phyloP scores from a whole-genome alignment of 2,329 filamentous ascomycete species.

The Aspergillus fijiensis region DNA sequence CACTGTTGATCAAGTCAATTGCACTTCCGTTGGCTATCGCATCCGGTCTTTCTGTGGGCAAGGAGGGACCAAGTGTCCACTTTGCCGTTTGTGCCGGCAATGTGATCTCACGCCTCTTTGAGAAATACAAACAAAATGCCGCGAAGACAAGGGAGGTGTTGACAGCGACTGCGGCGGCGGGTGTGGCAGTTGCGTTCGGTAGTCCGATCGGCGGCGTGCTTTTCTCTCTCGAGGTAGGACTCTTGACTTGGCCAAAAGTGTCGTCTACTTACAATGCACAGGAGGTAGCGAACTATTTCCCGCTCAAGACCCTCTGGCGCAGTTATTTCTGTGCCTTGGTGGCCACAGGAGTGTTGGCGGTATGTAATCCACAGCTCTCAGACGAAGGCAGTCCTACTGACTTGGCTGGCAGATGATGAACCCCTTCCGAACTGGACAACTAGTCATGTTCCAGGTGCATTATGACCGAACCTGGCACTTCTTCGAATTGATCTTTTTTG shows the following conservation, averaged over 20 bases:
- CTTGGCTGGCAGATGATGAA: slow-evolving; percentile 70
- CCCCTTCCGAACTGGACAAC: slow-evolving; percentile 90
- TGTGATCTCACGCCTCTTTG: slow-evolving; percentile 88
- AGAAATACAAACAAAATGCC: slow-evolving; percentile 87
- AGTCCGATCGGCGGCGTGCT: slow-evolving; percentile 95
- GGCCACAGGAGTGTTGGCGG: slow-evolving; percentile 83
- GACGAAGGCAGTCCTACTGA: background rate
- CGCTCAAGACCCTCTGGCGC: slow-evolving; percentile 94
- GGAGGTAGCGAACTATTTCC: slow-evolving; percentile 96
- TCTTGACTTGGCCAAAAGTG: background rate
- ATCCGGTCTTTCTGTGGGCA: slow-evolving; percentile 90
- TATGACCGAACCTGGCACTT: slow-evolving; percentile 98
- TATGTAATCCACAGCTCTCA: slow-evolving; percentile 35
- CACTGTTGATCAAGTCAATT: slow-evolving; percentile 89
- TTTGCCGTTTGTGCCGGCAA: slow-evolving; percentile 98
- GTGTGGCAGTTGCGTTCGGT: slow-evolving; percentile 94
- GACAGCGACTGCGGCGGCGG: slow-evolving; percentile 89
- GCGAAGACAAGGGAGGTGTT: slow-evolving; percentile 94
- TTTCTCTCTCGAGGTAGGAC: slow-evolving; percentile 76
- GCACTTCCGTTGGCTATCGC: slow-evolving; percentile 88
- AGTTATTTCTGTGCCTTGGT: slow-evolving; percentile 98
- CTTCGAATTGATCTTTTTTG: slow-evolving; percentile 91
- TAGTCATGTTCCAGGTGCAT: slow-evolving; percentile 98
- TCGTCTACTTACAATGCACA: slow-evolving; percentile 27
- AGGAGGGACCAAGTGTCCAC: slow-evolving; percentile 97